These are phyloP conservation scores for Cryptosporidium andersoni DNA, from an alignment of 169 alveolate species.

Conservation along the genomic window DNA sequence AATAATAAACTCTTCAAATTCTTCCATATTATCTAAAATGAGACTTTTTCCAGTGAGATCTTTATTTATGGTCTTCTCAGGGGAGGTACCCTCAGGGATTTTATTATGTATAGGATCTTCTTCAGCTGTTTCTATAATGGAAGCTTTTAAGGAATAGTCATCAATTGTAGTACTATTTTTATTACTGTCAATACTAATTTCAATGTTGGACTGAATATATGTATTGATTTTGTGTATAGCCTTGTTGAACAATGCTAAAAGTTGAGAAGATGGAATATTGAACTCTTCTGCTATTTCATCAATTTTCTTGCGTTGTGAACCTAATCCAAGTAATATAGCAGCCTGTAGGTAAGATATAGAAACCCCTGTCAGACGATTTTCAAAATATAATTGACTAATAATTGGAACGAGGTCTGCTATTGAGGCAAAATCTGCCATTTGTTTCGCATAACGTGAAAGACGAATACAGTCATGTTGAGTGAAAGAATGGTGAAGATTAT, in stretches of 20 bases:
- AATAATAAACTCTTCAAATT: no score
- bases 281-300: constrained; percentile 42
- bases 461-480: constrained; percentile 64
- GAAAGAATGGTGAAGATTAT: constrained; percentile 13
- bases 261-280: constrained; percentile 62
- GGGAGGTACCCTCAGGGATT: no score
- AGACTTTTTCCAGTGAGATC: no score
- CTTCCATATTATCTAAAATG: no score
- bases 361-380: constrained; percentile 37
- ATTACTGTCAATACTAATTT: no score
- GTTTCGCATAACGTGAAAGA: constrained; percentile 67
- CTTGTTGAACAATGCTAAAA: constrained; percentile 46
- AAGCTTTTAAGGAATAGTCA: no score
- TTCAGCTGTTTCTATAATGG: no score
- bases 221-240: constrained; percentile 52
- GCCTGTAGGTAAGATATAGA: constrained; percentile 50
- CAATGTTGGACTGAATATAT: constrained; percentile 5
- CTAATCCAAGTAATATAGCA: constrained; percentile 62
- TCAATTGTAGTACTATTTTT: no score
- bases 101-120: no score
- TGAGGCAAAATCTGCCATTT: constrained; percentile 58
- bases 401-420: constrained; percentile 49
- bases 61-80: no score
- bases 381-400: constrained; percentile 61
- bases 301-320: constrained; percentile 61